Percentiles rank a stretch among this genome's conserved stretches.
Conservation (phyloP, 1,139 yeast species). For the Geotrichum carabidarum region DNA sequence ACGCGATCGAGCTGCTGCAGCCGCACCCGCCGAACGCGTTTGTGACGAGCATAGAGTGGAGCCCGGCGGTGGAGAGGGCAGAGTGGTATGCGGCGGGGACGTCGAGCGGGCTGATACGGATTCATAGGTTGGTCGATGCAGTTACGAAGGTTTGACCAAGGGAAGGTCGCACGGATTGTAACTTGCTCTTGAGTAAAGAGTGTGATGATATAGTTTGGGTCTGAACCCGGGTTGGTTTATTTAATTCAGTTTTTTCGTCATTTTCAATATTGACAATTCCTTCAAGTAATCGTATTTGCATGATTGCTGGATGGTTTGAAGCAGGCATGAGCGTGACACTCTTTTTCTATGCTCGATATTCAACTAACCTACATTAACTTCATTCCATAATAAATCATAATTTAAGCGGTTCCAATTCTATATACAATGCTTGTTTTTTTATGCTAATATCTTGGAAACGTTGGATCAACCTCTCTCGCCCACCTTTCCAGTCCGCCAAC, state of each 20-base stretch:
- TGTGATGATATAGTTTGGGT: too few species aligned
- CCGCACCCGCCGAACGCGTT: slow-evolving; percentile 50
- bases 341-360: too few species aligned
- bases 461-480: slow-evolving; percentile 56
- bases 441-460: slow-evolving; percentile 61
- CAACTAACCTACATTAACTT: too few species aligned
- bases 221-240: neutral
- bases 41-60: slow-evolving; percentile 59
- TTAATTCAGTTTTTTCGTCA: neutral
- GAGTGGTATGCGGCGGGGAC: slow-evolving; percentile 64
- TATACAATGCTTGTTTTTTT: neutral
- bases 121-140: slow-evolving; percentile 46
- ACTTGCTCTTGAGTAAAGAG: too few species aligned
- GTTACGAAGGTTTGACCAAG: neutral
- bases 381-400: too few species aligned
- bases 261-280: neutral
- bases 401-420: too few species aligned
- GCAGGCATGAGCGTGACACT: too few species aligned
- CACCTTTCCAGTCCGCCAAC: slow-evolving; percentile 74
- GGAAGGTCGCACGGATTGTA: neutral
- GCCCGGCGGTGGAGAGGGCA: slow-evolving; percentile 48
- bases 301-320: too few species aligned
- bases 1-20: slow-evolving; percentile 24
- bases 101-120: slow-evolving; percentile 58
- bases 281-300: too few species aligned